These are phyloP conservation scores for Tephrocybe sp. DNA, from an alignment of 768 basidiomycete species.

Conservation along the genomic window DNA sequence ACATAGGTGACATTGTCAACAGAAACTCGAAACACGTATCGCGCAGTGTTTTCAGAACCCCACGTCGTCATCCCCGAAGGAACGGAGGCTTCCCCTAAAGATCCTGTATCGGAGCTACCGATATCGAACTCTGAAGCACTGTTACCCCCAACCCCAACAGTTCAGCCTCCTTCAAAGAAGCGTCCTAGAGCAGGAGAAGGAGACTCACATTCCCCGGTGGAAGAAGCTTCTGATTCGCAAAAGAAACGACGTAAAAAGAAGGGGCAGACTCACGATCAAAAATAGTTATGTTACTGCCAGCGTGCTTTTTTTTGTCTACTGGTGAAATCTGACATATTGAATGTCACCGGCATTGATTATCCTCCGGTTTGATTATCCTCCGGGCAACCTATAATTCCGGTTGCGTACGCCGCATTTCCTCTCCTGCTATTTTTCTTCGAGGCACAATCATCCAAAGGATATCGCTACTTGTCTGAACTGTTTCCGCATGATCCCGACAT, in stretches of 20 bases:
- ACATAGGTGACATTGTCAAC: background rate
- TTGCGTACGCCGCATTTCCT: too few species aligned
- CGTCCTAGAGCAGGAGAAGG: conserved; percentile 21
- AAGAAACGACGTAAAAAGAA: conserved; percentile 33
- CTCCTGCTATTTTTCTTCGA: too few species aligned
- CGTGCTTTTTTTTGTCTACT: too few species aligned
- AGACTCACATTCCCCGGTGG: background rate
- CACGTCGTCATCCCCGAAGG: conserved; percentile 55
- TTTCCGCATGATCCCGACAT: too few species aligned
- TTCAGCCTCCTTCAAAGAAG: conserved; percentile 17
- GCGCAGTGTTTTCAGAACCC: conserved; percentile 78
- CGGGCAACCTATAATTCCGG: too few species aligned
- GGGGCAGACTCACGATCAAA: background rate
- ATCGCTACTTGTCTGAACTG: too few species aligned
- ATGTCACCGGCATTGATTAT: too few species aligned
- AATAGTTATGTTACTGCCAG: too few species aligned
- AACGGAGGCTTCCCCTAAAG: background rate
- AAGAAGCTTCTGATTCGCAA: conserved; percentile 17
- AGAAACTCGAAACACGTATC: conserved; percentile 84
- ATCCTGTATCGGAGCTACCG: background rate
- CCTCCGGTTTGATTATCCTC: too few species aligned
- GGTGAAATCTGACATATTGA: too few species aligned
- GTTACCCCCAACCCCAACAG: background rate
- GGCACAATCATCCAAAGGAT: too few species aligned
- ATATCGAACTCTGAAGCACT: background rate